These are phyloP conservation scores for Crithidia expoeki DNA, from an alignment of 208 protist genomes.

Conservation along the genomic window DNA sequence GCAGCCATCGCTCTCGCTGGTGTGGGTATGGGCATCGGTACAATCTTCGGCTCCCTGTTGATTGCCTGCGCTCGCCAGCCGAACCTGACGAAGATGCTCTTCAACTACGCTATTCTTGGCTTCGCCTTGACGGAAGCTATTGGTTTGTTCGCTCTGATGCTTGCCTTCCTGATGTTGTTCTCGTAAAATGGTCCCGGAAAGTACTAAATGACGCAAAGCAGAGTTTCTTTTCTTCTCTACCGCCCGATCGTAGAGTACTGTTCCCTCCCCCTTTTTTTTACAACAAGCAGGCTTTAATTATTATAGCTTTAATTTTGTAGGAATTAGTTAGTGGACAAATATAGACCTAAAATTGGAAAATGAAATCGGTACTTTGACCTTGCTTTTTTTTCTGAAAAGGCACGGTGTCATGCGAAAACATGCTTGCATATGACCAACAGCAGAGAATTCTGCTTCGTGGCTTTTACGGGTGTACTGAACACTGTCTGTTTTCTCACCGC, in stretches of 20 bases:
- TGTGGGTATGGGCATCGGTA: conserved; percentile 92
- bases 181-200: conserved; percentile 56
- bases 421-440: conserved; percentile 8
- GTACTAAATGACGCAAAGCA: conserved; percentile 7
- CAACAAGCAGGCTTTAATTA: conserved; percentile 1
- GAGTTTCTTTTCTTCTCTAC: conserved; percentile 8
- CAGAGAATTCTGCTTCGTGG: no score
- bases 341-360: conserved; percentile 7
- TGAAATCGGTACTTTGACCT: neutral
- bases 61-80: conserved; percentile 90
- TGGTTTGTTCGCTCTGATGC: conserved; percentile 91
- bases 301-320: conserved; percentile 11
- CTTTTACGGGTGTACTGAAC: no score
- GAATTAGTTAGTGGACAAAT: conserved; percentile 15
- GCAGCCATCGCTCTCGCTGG: conserved; percentile 90
- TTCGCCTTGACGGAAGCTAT: conserved; percentile 94
- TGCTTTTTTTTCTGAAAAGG: no score
- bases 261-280: conserved; percentile 2
- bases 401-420: no score
- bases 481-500: no score
- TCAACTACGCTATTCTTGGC: conserved; percentile 94
- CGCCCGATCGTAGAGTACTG: conserved; percentile 10
- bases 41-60: conserved; percentile 87
- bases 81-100: conserved; percentile 92
- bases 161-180: conserved; percentile 95